These are phyloP conservation scores for Eucalyptus cloeziana DNA, from an alignment of 345 rosid genomes.

Conservation along the genomic window DNA sequence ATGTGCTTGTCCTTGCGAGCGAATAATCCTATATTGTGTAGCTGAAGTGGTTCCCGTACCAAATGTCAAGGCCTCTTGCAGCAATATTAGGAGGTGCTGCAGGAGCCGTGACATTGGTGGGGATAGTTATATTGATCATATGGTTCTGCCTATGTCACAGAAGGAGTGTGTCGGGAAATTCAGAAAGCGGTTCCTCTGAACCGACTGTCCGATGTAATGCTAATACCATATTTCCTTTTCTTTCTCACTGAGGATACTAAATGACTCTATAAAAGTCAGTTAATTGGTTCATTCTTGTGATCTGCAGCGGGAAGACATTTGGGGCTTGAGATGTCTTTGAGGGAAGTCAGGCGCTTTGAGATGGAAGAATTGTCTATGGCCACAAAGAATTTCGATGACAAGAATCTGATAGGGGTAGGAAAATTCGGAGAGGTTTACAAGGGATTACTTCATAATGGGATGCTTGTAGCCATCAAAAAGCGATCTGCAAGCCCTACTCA, in stretches of 20 bases:
- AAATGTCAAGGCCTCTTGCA: constrained; percentile 86
- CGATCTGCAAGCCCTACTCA: constrained; percentile 61
- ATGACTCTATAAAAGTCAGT: not conserved
- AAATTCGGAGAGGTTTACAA: constrained; percentile 88
- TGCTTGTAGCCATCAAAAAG: constrained; percentile 86
- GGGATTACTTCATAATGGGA: constrained; percentile 88
- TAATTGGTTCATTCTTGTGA: not conserved
- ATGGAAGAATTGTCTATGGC: constrained; percentile 83
- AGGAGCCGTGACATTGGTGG: constrained; percentile 84
- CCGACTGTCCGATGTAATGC: constrained; percentile 55
- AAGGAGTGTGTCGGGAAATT: constrained; percentile 41
- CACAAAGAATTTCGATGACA: constrained; percentile 61
- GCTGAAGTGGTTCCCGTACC: constrained; percentile 42
- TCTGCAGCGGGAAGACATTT: constrained; percentile 50
- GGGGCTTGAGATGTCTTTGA: constrained; percentile 53
- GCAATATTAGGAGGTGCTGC: constrained; percentile 86
- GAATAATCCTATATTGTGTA: constrained; percentile 12
- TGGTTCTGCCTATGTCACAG: constrained; percentile 54
- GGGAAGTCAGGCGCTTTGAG: constrained; percentile 73
- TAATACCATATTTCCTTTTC: not conserved
- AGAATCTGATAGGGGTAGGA: constrained; percentile 74
- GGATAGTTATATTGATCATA: constrained; percentile 28
- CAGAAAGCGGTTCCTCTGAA: constrained; percentile 87
- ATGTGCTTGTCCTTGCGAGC: constrained; percentile 4
- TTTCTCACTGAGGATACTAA: not conserved